Percentiles rank a stretch among this genome's conserved stretches.
These are phyloP conservation scores for Ormosia semicastrata DNA, from an alignment of 306 rosid species.

Conservation along the genomic window DNA sequence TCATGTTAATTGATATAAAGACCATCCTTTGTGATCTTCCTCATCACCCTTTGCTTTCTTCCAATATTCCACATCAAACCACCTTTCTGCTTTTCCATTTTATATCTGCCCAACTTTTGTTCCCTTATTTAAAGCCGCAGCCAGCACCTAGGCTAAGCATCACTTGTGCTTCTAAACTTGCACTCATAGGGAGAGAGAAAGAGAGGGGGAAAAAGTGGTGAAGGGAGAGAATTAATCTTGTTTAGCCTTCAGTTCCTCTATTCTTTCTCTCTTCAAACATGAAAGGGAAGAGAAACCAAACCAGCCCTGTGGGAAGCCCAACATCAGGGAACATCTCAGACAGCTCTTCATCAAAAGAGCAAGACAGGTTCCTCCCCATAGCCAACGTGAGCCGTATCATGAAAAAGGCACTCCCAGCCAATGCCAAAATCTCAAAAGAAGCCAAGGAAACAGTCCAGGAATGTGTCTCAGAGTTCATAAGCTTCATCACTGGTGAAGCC, in stretches of 20 bases:
- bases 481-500: conserved; percentile 93
- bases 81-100: conserved; percentile 30
- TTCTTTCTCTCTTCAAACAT: conserved; percentile 25
- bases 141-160: conserved; percentile 26
- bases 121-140: conserved; percentile 32
- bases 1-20: conserved; percentile 35
- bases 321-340: conserved; percentile 67
- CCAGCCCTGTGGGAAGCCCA: conserved; percentile 74
- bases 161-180: conserved; percentile 2
- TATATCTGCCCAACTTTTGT: conserved; percentile 2
- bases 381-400: conserved; percentile 88
- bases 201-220: neutral
- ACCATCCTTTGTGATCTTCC: conserved; percentile 31
- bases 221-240: neutral
- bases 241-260: conserved; percentile 21
- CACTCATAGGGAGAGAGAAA: conserved; percentile 2
- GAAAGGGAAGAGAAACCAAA: conserved; percentile 58
- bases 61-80: conserved; percentile 32
- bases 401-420: conserved; percentile 81
- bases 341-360: conserved; percentile 62
- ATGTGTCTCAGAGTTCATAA: conserved; percentile 89
- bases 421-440: conserved; percentile 83
- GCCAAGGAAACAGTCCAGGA: conserved; percentile 87
- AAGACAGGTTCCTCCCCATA: conserved; percentile 80
- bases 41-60: conserved; percentile 27